These are phyloP conservation scores for Musa beccarii DNA, from an alignment of 176 grass and related monocot genomes.

Conservation along the genomic window DNA sequence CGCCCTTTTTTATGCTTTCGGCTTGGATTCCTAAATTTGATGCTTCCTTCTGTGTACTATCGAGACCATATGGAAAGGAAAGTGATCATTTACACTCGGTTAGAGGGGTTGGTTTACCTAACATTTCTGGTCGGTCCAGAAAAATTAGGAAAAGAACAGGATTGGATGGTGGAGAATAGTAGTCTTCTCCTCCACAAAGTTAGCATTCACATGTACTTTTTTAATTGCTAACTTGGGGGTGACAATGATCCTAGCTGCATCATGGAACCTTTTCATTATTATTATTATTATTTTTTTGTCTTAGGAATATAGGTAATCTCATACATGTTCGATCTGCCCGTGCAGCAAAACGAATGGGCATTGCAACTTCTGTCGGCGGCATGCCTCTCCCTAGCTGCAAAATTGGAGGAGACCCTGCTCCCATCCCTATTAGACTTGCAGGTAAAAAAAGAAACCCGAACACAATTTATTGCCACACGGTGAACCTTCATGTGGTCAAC, in stretches of 20 bases:
- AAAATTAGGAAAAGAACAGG: neutral
- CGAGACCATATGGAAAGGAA: neutral
- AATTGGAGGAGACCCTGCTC: slow-evolving; percentile 88
- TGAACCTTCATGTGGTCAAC: neutral
- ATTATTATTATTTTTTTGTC: neutral
- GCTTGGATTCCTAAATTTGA: no score
- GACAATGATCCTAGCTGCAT: neutral
- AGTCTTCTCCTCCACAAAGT: neutral
- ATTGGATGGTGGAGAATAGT: neutral
- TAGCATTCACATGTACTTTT: no score
- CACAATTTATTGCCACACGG: neutral
- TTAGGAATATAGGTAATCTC: neutral
- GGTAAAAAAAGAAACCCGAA: slow-evolving; percentile 27
- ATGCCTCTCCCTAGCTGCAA: slow-evolving; percentile 88
- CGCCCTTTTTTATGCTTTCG: no score
- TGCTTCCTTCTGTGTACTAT: neutral
- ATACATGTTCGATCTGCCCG: slow-evolving; percentile 4
- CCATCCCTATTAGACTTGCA: slow-evolving; percentile 84
- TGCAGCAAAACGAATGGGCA: slow-evolving; percentile 78
- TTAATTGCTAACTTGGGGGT: no score
- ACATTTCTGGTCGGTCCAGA: neutral
- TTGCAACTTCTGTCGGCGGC: slow-evolving; percentile 91
- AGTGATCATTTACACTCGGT: neutral
- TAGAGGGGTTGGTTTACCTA: neutral
- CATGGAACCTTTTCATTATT: neutral